These are phyloP conservation scores for Solanum chilense DNA, from an alignment of 257 asterid genomes.

Conservation along the genomic window DNA sequence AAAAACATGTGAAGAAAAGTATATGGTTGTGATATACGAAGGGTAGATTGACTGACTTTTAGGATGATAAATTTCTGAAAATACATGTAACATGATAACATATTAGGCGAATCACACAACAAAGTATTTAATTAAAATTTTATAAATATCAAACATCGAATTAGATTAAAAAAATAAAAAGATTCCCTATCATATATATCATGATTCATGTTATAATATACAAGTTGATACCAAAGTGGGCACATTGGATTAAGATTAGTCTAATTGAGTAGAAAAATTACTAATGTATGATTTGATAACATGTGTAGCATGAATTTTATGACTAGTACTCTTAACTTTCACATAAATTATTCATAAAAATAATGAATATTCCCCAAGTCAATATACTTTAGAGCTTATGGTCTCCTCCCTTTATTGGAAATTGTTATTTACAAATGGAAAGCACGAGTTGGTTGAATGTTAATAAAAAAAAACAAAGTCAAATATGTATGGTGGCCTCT, in stretches of 20 bases:
- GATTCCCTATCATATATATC: not conserved
- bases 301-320: not conserved
- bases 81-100: not conserved
- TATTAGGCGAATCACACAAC: not conserved
- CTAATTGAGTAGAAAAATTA: not conserved
- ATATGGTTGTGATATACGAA: too few relatives aligned
- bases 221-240: not conserved
- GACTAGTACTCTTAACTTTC: not conserved
- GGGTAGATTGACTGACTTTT: not conserved
- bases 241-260: not conserved
- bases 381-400: not conserved
- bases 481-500: not conserved
- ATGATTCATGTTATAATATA: not conserved
- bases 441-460: not conserved
- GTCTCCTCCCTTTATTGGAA: not conserved
- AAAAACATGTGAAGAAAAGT: not conserved
- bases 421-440: not conserved
- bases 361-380: not conserved
- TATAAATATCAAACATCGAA: not conserved
- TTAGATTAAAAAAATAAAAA: too few relatives aligned
- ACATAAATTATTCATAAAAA: not conserved
- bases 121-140: too few relatives aligned
- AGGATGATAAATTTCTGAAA: not conserved
- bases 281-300: not conserved
- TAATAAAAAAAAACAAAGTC: not conserved